Base-by-base conservation (phyloP, 176 grass and related monocot species). In the Dendrocalamus sinicus region DNA sequence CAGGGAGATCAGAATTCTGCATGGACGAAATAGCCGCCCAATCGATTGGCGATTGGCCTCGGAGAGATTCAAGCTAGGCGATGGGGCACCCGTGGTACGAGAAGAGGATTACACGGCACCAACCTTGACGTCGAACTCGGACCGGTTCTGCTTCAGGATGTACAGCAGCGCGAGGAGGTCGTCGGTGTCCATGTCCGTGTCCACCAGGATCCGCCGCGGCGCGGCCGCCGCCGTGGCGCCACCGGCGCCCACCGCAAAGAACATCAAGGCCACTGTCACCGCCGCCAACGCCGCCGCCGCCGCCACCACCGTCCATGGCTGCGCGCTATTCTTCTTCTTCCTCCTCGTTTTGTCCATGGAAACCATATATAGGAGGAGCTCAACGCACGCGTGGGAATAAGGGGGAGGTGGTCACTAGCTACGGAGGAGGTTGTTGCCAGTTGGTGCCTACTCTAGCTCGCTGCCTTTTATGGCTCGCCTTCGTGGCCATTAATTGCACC, bases 171-270 rank as follows among this genome's bases (percentile, higher is more conserved):
- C 96, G 2, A 98, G 77, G 72, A 98, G 9, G 72, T 98, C 96
- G 43, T 98, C 96, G 3, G 93, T 95, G 66, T 98, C 93, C 72
- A 95, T 87, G 74, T 98, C 95, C 26, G 95, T 95, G 82, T 98
- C 95, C 67, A 98, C 46, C 70, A 93, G 85, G 44, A 98, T 91
- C 84, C 96, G 77, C 44, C 88, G 86, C 65, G 84, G 88, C 8
- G 62, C 75, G 2, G 71, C 30, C 7, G 43, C 8, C 10, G 37
- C 67, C 20, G 14, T 74, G 0, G 22, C 64, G 1, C 14, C 64
- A 2, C 1, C 41, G 45, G 45, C 48, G 13, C 39, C 41, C 6
- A 72, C 48, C 26, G 78, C 17, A 0, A 78, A 70, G 26, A 88
- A 23, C 13, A 43, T 10, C 77, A 89, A 35, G 9, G 47, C 15